Percentiles rank a stretch among this genome's conserved stretches.
These are phyloP conservation scores for Caryopteris hybrid DNA, from an alignment of 305 asterid species.

Conservation along the genomic window DNA sequence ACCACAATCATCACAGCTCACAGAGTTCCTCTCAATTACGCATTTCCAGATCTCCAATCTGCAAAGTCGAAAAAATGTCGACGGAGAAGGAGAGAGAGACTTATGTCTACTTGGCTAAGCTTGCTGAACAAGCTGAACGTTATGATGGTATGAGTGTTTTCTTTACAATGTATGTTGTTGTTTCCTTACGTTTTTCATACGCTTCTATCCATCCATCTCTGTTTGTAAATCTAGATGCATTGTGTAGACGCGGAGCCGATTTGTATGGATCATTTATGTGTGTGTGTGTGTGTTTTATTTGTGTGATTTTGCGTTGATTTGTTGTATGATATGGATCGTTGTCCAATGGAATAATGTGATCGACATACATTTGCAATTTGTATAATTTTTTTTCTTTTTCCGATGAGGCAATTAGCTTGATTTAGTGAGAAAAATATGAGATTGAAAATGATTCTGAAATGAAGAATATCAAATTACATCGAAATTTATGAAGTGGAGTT, in stretches of 20 bases:
- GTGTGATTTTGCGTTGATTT: not conserved
- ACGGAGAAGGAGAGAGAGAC: slow-evolving; percentile 63
- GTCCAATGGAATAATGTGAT: slow-evolving; percentile 16
- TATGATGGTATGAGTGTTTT: slow-evolving; percentile 59
- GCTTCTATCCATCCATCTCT: not conserved
- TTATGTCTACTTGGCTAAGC: slow-evolving; percentile 73
- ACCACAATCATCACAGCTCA: slow-evolving; percentile 14
- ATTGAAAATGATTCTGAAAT: slow-evolving; percentile 2
- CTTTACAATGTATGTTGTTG: not conserved
- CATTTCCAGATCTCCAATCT: slow-evolving; percentile 25
- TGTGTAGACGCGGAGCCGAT: slow-evolving; percentile 3
- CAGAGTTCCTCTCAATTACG: slow-evolving; percentile 10
- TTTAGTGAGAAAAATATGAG: not conserved
- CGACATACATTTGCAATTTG: not conserved
- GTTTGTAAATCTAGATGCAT: not conserved
- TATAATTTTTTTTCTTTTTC: not conserved
- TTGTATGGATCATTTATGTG: slow-evolving; percentile 1
- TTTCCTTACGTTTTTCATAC: not conserved
- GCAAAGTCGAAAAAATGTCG: slow-evolving; percentile 34
- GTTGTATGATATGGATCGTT: not conserved
- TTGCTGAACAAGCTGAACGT: slow-evolving; percentile 86
- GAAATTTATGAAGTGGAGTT: not conserved
- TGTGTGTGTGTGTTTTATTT: not conserved
- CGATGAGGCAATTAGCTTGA: not conserved
- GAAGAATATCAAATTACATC: too few species aligned